phyloP scores from a whole-genome alignment of 2,329 filamentous ascomycete genomes.

The Colletotrichum salicis region DNA sequence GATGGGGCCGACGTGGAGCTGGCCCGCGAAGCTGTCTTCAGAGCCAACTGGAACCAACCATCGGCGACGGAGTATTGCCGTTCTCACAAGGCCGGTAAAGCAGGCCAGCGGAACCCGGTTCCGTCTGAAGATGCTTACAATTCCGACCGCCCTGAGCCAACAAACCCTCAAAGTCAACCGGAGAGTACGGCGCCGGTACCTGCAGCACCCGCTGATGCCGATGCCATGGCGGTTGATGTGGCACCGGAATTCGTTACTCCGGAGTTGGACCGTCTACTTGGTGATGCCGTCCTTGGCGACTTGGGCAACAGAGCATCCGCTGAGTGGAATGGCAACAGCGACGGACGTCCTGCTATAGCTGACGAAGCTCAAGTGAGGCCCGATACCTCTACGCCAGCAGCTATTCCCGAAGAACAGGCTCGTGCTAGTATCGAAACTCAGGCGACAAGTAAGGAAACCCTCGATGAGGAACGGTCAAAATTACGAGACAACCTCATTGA shows the following conservation, averaged over 20 bases:
- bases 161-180: conserved; percentile 37
- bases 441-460: conserved; percentile 74
- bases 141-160: conserved; percentile 41
- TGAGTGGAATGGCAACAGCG: conserved; percentile 40
- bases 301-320: conserved; percentile 39
- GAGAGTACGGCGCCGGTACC: conserved; percentile 34
- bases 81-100: conserved; percentile 66
- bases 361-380: conserved; percentile 14
- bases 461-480: conserved; percentile 79
- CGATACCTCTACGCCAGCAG: conserved; percentile 37
- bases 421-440: conserved; percentile 32
- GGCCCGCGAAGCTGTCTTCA: conserved; percentile 82
- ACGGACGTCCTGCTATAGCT: conserved; percentile 9
- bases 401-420: conserved; percentile 39
- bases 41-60: conserved; percentile 74
- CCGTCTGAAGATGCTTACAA: conserved; percentile 66
- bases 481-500: conserved; percentile 85
- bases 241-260: conserved; percentile 37
- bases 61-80: conserved; percentile 80
- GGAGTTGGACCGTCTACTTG: conserved; percentile 40
- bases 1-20: conserved; percentile 69
- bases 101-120: conserved; percentile 74
- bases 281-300: conserved; percentile 39
- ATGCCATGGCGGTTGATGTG: conserved; percentile 47
- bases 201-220: conserved; percentile 31